Percentiles rank a stretch among this genome's conserved stretches.
phyloP scores from a whole-genome alignment of 352 stramenopile genomes.

The Globisporangium barbulae region DNA sequence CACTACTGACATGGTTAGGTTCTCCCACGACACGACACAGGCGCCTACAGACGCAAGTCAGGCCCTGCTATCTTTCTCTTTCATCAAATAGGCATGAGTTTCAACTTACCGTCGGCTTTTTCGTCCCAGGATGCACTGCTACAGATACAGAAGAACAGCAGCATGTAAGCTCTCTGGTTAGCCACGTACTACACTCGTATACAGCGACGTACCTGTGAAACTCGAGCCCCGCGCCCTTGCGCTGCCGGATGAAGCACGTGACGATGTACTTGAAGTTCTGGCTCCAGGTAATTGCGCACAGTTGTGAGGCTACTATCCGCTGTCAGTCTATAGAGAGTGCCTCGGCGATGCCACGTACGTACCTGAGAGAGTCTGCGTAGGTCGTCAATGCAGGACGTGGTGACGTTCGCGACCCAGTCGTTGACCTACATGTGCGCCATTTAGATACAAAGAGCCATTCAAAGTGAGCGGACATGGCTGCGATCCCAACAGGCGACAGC shows the following conservation, averaged over 20 bases:
- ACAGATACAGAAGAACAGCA: neutral
- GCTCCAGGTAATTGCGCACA: too few relatives aligned
- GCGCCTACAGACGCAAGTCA: constrained; percentile 28
- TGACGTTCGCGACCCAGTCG: constrained; percentile 70
- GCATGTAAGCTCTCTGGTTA: neutral
- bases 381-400: constrained; percentile 62
- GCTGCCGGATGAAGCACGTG: constrained; percentile 62
- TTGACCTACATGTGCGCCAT: constrained; percentile 31
- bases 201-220: constrained; percentile 33
- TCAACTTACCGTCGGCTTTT: constrained; percentile 51
- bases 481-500: neutral
- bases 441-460: neutral
- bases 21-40: constrained; percentile 76
- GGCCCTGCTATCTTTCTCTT: neutral
- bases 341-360: constrained; percentile 1
- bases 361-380: constrained; percentile 61
- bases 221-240: constrained; percentile 61
- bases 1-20: constrained; percentile 60
- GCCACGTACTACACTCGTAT: neutral
- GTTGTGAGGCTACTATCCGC: too few relatives aligned
- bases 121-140: constrained; percentile 73
- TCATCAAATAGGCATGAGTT: neutral
- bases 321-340: too few relatives aligned
- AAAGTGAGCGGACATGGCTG: too few relatives aligned
- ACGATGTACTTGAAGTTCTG: constrained; percentile 88